Evolutionary conservation across 306 rosid species (phyloP).

Genomic region (Pyrus communis): DNA sequence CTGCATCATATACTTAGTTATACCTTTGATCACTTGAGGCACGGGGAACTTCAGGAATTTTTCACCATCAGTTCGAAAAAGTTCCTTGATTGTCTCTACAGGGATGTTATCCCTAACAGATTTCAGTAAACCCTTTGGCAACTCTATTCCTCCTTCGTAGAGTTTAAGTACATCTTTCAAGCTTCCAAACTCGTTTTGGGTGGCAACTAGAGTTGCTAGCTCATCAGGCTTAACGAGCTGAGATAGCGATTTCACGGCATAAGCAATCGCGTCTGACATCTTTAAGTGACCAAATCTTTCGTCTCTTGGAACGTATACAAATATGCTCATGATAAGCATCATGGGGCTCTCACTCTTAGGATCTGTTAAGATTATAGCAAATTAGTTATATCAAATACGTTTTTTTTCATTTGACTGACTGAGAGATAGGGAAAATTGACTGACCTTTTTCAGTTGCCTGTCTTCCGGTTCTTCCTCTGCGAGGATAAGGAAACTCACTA

Average conservation of each 20-base stretch:
- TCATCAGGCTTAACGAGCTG: constrained; percentile 49
- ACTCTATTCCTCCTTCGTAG: constrained; percentile 62
- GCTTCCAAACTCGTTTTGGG: constrained; percentile 67
- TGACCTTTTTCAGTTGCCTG: constrained; percentile 40
- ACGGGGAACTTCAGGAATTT: constrained; percentile 39
- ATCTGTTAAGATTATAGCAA: constrained; percentile 31
- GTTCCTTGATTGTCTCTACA: constrained; percentile 50
- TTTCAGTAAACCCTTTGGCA: constrained; percentile 40
- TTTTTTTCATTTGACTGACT: neutral
- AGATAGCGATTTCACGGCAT: constrained; percentile 50
- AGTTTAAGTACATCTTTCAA: constrained; percentile 48
- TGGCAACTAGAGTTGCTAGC: constrained; percentile 41
- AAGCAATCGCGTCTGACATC: constrained; percentile 64
- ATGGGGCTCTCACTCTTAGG: constrained; percentile 48
- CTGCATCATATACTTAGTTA: neutral
- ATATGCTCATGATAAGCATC: constrained; percentile 29
- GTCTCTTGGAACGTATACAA: constrained; percentile 79
- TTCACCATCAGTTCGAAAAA: constrained; percentile 55
- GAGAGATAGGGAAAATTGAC: neutral
- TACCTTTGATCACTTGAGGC: constrained; percentile 84
- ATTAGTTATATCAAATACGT: neutral
- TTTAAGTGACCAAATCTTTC: constrained; percentile 84
- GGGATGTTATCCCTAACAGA: constrained; percentile 36
- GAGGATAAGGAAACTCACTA: constrained; percentile 58
- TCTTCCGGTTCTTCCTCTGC: constrained; percentile 72